phyloP scores from a whole-genome alignment of 225 moss, liverwort and hornwort genomes.

The Bryoerythrophyllum caledonicum region DNA sequence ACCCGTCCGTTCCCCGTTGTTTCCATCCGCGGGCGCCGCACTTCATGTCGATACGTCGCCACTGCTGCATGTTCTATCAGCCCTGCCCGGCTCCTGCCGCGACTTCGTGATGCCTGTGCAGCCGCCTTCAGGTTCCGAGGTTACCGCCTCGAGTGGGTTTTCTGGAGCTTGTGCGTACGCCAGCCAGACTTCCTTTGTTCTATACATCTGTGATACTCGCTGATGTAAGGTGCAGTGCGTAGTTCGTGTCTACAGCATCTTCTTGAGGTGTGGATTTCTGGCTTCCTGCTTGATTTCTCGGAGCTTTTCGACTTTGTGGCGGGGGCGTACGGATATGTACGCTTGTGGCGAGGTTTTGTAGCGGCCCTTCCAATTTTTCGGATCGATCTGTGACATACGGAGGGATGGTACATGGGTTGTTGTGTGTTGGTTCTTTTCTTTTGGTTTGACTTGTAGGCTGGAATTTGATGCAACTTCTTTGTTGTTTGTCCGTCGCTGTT shows the following conservation, averaged over 20 bases:
- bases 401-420: neutral
- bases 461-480: neutral
- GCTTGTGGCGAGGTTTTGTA: neutral
- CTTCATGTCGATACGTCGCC: neutral
- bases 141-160: neutral
- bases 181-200: neutral
- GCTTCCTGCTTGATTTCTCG: neutral
- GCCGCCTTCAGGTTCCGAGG: neutral
- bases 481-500: neutral
- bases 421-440: neutral
- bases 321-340: too few species aligned
- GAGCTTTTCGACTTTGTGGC: neutral
- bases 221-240: neutral
- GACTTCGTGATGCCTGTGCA: neutral
- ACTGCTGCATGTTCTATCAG: slow-evolving; percentile 8
- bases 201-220: neutral
- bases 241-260: neutral
- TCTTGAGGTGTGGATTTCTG: neutral
- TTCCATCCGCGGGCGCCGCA: neutral
- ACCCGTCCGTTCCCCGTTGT: neutral
- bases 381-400: neutral
- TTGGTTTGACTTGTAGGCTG: neutral
- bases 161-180: neutral
- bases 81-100: neutral
- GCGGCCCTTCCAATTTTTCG: neutral